Base-by-base conservation (phyloP, 306 rosid genomes). In the Crotalaria pallida region DNA sequence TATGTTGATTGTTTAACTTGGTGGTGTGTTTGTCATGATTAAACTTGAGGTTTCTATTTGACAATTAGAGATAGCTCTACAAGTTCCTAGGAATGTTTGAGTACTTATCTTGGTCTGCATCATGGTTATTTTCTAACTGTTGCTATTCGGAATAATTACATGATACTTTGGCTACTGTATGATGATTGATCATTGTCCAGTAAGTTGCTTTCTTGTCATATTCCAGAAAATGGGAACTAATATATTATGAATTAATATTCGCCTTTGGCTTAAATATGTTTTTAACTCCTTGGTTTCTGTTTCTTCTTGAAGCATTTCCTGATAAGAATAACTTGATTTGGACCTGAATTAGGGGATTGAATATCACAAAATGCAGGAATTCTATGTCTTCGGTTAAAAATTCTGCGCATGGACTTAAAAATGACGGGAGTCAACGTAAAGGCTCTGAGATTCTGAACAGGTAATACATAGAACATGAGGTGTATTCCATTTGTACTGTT, bases 381-480 rank as follows among this genome's bases (percentile, higher is more conserved):
- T 72, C 76, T 38, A 81, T 81, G 85, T 81, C 85, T 48, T 56
- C 77, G 1, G 38, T 67, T 53, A 73, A 64, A 51, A 73, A 61
- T 47, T 73, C 79, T 67, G 15, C 58, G 4, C 24, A 22, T 0
- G 56, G 55, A 21, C 82, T 62, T 47, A 72, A 77, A 47, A 67
- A 16, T 40, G 72, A 67, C 16, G 82, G 63, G 44, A 48, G 53
- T 68, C 85, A 44, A 43, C 50, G 73, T 55, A 65, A 73, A 67
- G 70, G 76, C 55, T 55, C 82, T 22, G 79, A 73, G 18, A 38
- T 77, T 75, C 45, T 75, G 49, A 55, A 56, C 50, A 72, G 82
- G 85, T 77, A 77, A 43, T 50, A 8, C 29, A 43, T 59, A 17
- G 2, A 15, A 50, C 56, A 72, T 18, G 34, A 10, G 11, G 22